Evolutionary conservation across 2,329 filamentous ascomycete species (phyloP), one percentile per base, ranked within the genome.

Genomic region (Coniochaeta ligniaria): DNA sequence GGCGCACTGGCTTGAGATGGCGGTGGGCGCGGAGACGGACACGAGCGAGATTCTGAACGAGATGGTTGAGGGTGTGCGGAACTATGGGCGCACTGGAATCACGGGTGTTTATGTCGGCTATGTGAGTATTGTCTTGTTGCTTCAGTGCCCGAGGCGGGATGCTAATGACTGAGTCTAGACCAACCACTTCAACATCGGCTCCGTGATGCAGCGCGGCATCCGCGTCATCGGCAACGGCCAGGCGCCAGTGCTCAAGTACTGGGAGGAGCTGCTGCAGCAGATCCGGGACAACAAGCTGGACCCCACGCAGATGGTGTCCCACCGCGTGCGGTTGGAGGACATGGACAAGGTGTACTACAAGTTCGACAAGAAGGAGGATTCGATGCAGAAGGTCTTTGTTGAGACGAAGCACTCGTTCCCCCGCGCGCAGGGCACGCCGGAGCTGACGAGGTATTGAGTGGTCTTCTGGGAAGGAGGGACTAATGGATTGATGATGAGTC

Each of bases 151-250:
- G 35, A 36, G 6, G 35, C 35, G 12, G 35, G 12, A 14, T 8
- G 8, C 24, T 52, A 52, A 28, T 31, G 6, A 14, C 7, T 22
- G 31, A 11, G 14, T 50, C 1, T 64, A 87, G 82, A 91, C 88
- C 24, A 92, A 92, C 74, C 88, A 91, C 72, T 91, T 94, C 79
- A 91, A 91, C 74, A 87, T 94, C 66, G 91, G 92, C 11, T 87
- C 90, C 0, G 71, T 96, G 16, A 96, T 96, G 91, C 86, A 96
- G 75, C 86, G 90, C 35, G 91, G 91, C n/a, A 85, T 96, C 66
- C 87, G 90, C 1, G 82, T 96, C 52, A 92, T 86, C 50, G 84
- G 84, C 20, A 85, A 85, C 66, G 83, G 83, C 1, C 84, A 87
- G 66, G 83, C 83, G 0, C 91, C 91, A 0, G 90, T 96, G 0